These are phyloP conservation scores for Oryza meridionalis DNA, from an alignment of 176 grass and related monocot genomes.

Conservation along the genomic window DNA sequence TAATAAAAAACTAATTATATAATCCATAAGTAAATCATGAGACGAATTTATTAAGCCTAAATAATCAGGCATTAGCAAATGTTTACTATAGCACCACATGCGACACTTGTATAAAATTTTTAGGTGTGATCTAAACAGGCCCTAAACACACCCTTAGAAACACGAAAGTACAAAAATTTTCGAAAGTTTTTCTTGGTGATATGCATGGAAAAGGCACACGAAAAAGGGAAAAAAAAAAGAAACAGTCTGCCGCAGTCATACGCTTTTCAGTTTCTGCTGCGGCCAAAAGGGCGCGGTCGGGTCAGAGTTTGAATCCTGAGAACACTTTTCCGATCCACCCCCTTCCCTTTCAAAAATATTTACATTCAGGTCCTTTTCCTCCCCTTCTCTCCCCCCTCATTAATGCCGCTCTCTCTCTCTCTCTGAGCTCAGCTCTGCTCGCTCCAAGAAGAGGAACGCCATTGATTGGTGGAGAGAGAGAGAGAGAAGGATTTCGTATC, in stretches of 20 bases:
- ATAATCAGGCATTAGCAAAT: too few relatives aligned
- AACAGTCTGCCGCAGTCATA: slow-evolving; percentile 12
- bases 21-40: too few relatives aligned
- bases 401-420: slow-evolving; percentile 48
- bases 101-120: too few relatives aligned
- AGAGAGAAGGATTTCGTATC: not conserved
- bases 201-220: not conserved
- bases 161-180: not conserved
- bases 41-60: too few relatives aligned
- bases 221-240: not conserved
- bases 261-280: slow-evolving; percentile 46
- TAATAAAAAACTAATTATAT: too few relatives aligned
- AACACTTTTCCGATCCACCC: not conserved
- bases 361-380: not conserved
- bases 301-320: slow-evolving; percentile 45
- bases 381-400: slow-evolving; percentile 3
- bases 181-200: not conserved
- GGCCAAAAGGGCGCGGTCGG: slow-evolving; percentile 32
- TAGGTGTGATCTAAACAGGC: too few relatives aligned
- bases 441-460: slow-evolving; percentile 10
- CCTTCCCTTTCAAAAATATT: slow-evolving; percentile 43
- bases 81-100: too few relatives aligned
- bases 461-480: slow-evolving; percentile 1
- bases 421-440: slow-evolving; percentile 30
- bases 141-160: too few relatives aligned